These are phyloP conservation scores for Agroathelia rolfsii DNA, from an alignment of 1,284 basidiomycete species.

Conservation along the genomic window DNA sequence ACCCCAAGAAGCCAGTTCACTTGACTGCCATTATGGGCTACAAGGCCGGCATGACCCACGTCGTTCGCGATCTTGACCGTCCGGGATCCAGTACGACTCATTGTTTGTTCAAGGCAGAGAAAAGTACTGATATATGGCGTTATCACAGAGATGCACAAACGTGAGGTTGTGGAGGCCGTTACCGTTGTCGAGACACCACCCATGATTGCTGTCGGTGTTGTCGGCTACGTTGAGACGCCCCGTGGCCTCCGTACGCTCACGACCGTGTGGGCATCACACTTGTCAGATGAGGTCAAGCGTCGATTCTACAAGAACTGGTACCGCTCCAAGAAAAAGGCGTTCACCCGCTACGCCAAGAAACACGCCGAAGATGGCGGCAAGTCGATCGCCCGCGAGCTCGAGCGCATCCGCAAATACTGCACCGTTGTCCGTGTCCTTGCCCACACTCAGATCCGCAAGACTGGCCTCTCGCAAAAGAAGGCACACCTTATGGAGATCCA, in stretches of 20 bases:
- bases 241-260: conserved; percentile 88
- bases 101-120: conserved; percentile 4
- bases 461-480: conserved; percentile 98
- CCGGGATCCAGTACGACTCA: conserved; percentile 91
- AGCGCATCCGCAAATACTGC: conserved; percentile 99
- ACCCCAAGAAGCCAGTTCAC: conserved; percentile 98
- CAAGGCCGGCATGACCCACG: conserved; percentile 99
- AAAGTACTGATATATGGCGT: conserved; percentile 9
- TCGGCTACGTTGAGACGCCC: conserved; percentile 99
- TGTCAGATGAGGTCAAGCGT: conserved; percentile 89
- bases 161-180: conserved; percentile 98
- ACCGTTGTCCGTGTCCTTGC: conserved; percentile 98
- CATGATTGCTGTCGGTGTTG: conserved; percentile 95
- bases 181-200: conserved; percentile 96
- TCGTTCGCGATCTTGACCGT: conserved; percentile 98
- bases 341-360: conserved; percentile 99
- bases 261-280: conserved; percentile 80
- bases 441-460: conserved; percentile 98
- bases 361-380: conserved; percentile 93
- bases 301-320: conserved; percentile 99
- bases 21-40: conserved; percentile 98
- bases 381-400: conserved; percentile 90
- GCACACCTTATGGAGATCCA: conserved; percentile 99
- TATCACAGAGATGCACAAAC: conserved; percentile 91
- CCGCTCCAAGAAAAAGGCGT: conserved; percentile 99